Evolutionary conservation across 1,139 yeast species (phyloP).

Genomic region (Hemisphaericaspora subhashii): DNA sequence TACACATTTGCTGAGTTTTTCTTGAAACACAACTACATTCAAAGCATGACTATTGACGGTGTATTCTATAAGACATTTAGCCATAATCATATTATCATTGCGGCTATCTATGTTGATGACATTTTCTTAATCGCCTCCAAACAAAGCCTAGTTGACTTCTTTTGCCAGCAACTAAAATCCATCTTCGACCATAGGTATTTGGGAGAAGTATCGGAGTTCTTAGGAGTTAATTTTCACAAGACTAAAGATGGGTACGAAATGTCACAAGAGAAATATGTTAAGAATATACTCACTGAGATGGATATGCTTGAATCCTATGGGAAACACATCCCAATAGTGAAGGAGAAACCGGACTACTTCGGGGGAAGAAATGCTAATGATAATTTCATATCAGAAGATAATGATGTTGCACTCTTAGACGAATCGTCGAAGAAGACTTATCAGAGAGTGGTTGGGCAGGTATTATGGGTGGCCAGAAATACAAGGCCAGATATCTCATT

Average conservation of each 20-base stretch:
- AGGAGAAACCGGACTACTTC: no score
- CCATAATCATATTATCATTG: not conserved
- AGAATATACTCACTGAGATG: not conserved
- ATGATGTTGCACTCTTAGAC: not conserved
- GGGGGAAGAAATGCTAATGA: no score
- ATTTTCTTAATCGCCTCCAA: slow-evolving; percentile 1
- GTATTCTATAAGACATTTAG: not conserved
- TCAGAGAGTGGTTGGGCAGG: slow-evolving; percentile 1
- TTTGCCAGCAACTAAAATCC: not conserved
- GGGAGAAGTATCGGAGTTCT: not conserved
- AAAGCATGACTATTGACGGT: not conserved
- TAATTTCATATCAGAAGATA: no score
- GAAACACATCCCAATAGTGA: no score
- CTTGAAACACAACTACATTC: no score
- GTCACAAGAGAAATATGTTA: not conserved
- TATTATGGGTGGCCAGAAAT: slow-evolving; percentile 3
- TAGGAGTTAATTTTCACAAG: slow-evolving; percentile 2
- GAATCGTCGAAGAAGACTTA: not conserved
- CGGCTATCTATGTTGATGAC: slow-evolving; percentile 7
- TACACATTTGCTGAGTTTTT: no score
- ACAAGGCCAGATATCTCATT: slow-evolving; percentile 6
- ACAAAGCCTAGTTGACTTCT: not conserved
- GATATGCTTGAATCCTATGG: no score
- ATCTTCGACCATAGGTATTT: not conserved
- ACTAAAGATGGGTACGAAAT: slow-evolving; percentile 1